These are phyloP conservation scores for Annulohypoxylon maeteangense DNA, from an alignment of 495 filamentous ascomycete genomes.

Conservation along the genomic window DNA sequence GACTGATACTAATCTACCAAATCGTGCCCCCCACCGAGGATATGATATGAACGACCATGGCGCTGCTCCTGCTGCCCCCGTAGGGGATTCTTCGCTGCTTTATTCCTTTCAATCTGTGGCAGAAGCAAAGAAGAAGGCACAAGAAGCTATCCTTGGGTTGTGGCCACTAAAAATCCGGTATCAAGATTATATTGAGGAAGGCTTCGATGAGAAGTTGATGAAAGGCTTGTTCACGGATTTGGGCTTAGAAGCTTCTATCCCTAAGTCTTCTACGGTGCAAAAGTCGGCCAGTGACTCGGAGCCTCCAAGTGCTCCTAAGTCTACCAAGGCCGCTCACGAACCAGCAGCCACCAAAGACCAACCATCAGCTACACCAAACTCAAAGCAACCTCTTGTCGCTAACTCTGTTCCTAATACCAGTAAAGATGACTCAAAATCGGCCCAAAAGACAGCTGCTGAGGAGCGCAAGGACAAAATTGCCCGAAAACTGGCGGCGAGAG, in stretches of 20 bases:
- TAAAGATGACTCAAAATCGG: conserved; percentile 34
- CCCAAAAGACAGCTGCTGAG: conserved; percentile 61
- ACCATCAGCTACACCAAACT: neutral
- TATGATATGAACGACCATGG: neutral
- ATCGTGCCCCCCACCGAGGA: neutral
- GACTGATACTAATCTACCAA: neutral
- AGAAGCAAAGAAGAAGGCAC: conserved; percentile 73
- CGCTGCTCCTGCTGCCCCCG: neutral
- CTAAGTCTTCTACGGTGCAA: conserved; percentile 36
- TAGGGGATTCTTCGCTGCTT: neutral
- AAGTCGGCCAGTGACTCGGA: conserved; percentile 14
- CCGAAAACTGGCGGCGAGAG: conserved; percentile 72
- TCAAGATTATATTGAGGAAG: conserved; percentile 75
- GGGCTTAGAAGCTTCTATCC: conserved; percentile 60
- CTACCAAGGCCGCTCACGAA: conserved; percentile 9
- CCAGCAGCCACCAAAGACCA: conserved; percentile 15
- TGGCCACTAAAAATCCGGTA: conserved; percentile 73
- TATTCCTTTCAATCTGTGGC: conserved; percentile 41
- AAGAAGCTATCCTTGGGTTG: conserved; percentile 73
- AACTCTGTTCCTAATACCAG: conserved; percentile 15
- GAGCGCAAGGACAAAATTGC: conserved; percentile 83
- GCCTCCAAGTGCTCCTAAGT: neutral
- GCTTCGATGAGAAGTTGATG: conserved; percentile 71
- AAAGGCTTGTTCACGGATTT: conserved; percentile 72
- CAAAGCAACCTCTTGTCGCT: conserved; percentile 18